These are phyloP conservation scores for Trichoderma koningiopsis DNA, from an alignment of 2,329 filamentous ascomycete genomes.

Conservation along the genomic window DNA sequence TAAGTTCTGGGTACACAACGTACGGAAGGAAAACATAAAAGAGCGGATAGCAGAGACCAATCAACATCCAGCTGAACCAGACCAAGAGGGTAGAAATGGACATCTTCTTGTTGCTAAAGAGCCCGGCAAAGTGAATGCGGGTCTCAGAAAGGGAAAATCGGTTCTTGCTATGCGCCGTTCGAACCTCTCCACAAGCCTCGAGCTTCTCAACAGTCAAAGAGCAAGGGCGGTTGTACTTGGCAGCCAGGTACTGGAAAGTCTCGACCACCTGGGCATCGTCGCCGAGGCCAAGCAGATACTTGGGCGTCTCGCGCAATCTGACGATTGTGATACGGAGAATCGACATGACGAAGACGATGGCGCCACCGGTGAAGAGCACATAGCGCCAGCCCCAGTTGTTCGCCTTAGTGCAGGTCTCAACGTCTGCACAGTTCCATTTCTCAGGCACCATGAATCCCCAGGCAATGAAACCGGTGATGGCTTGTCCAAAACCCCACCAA, in stretches of 20 bases:
- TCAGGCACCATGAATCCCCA: slow-evolving; percentile 54
- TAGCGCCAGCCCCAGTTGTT: slow-evolving; percentile 56
- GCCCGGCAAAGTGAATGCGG: slow-evolving; percentile 60
- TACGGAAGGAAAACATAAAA: slow-evolving; percentile 74
- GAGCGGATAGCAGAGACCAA: slow-evolving; percentile 72
- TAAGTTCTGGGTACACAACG: slow-evolving; percentile 28
- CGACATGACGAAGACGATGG: slow-evolving; percentile 48
- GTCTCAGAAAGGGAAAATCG: slow-evolving; percentile 39
- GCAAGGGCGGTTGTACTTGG: slow-evolving; percentile 44
- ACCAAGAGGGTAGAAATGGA: slow-evolving; percentile 64
- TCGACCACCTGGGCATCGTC: slow-evolving; percentile 52
- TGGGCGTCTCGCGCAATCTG: slow-evolving; percentile 51
- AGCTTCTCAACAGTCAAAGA: slow-evolving; percentile 50
- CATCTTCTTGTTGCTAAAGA: slow-evolving; percentile 64
- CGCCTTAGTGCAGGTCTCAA: slow-evolving; percentile 48
- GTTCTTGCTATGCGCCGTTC: slow-evolving; percentile 40
- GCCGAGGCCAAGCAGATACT: slow-evolving; percentile 50
- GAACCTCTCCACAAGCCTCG: slow-evolving; percentile 48
- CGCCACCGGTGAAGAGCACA: slow-evolving; percentile 49
- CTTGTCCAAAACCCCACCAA: slow-evolving; percentile 57
- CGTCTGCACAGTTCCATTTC: slow-evolving; percentile 45
- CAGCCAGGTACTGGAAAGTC: slow-evolving; percentile 53
- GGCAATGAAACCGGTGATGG: slow-evolving; percentile 48
- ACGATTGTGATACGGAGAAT: slow-evolving; percentile 50
- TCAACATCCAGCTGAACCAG: slow-evolving; percentile 69